These are phyloP conservation scores for Phyllostachys edulis DNA, from an alignment of 176 grass and related monocot species.

Conservation along the genomic window DNA sequence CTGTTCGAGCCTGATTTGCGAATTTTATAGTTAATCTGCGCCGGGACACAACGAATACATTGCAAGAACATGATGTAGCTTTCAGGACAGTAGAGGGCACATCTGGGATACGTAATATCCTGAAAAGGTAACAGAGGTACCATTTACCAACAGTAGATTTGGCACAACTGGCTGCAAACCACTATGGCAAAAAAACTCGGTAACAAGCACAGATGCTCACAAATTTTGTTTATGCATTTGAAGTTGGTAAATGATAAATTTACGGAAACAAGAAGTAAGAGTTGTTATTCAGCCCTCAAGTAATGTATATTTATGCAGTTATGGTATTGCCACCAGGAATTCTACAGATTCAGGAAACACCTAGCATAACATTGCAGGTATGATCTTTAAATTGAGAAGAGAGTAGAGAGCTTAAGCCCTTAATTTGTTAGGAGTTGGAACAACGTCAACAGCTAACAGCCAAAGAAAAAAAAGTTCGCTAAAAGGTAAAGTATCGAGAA, in stretches of 20 bases:
- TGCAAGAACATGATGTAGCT: constrained; percentile 59
- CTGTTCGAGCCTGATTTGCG: constrained; percentile 37
- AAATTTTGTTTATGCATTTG: neutral
- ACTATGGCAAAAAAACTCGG: neutral
- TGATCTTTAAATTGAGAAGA: neutral
- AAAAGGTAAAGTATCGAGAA: neutral
- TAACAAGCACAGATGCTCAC: neutral
- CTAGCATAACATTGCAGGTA: neutral
- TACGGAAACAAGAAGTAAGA: neutral
- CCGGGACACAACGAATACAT: constrained; percentile 72
- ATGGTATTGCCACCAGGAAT: neutral
- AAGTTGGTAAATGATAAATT: constrained; percentile 14
- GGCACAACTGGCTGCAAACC: neutral
- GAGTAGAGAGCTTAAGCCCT: neutral
- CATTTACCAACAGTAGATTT: constrained; percentile 25
- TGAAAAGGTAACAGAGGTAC: constrained; percentile 44
- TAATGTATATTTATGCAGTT: neutral
- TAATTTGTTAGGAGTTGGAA: constrained; percentile 16
- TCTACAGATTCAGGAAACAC: neutral
- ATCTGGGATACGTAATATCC: constrained; percentile 59
- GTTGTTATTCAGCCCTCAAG: neutral
- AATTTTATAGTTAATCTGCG: constrained; percentile 60
- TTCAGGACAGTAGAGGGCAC: constrained; percentile 52
- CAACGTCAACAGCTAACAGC: neutral
- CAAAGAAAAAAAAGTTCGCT: neutral